Evolutionary conservation across 2,329 filamentous ascomycete genomes (phyloP), one percentile per base, ranked within the genome.

Genomic region (Sarocladium kiliense): DNA sequence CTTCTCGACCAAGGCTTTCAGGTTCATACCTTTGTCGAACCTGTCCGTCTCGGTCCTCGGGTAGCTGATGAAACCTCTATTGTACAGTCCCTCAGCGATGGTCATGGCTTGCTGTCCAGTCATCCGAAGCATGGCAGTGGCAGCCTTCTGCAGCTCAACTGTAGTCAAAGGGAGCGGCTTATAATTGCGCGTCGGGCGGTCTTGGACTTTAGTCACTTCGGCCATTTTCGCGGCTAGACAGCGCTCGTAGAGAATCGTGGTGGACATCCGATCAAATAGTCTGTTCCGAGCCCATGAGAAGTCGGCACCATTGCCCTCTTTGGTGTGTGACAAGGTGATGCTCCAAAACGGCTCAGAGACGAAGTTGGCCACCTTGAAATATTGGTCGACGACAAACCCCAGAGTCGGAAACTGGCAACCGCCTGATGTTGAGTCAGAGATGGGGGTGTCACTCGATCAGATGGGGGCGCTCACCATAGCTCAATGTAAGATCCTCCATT

Each of bases 361-460:
- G 69, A 99, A 99, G 63, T 96, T 96, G 59, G 90, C 86, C 53
- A 99, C 94, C 53, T 89, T 86, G 63, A 96, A 90, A 69, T 97
- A 99, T 49, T 93, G 85, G 70, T 99, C 94, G 6, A 99, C 94
- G 1, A 99, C 93, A 61, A 99, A 99, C 0, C 94, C 94, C 4
- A 99, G 78, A 0, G 94, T 97, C 1, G 94, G 94, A 64, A 99
- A 99, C 68, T 99, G 94, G 62, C 94, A 99, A 3, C 92, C 96
- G 14, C 82, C 89, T 89, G 39, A 19, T 12, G 3, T 16, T 53
- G 61, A 16, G 23, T 53, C 18, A 51, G 47, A 21, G 3, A 5
- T 51, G 11, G 14, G n/a, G n/a, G n/a, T n/a, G n/a, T n/a, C n/a
- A n/a, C n/a, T n/a, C n/a, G n/a, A 23, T 21, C 14, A 27, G 19